Conservation (phyloP, 2,329 filamentous ascomycete species). For the Chaetomium sp. region DNA sequence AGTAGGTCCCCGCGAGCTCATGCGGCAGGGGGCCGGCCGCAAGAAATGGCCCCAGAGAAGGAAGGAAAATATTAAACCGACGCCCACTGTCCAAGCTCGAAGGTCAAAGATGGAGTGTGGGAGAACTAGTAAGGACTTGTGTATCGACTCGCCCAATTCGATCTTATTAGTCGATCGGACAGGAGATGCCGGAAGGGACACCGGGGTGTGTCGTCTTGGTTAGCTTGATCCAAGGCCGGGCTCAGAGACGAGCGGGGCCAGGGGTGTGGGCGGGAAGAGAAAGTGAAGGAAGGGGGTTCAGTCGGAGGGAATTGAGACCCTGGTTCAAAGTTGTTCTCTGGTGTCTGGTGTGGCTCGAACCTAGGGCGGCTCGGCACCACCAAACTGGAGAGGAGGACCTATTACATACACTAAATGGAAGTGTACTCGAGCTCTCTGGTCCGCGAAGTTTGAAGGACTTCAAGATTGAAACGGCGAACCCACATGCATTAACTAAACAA, state of each 20-base stretch:
- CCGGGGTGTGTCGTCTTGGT: conserved; percentile 17
- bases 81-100: conserved; percentile 7
- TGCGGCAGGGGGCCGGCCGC: too few species aligned
- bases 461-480: too few species aligned
- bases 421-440: too few species aligned
- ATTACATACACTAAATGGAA: too few species aligned
- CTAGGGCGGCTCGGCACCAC: too few species aligned
- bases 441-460: too few species aligned
- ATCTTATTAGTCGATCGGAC: conserved; percentile 24
- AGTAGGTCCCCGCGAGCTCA: too few species aligned
- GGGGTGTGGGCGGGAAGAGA: too few species aligned
- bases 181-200: conserved; percentile 14
- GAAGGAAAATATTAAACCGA: conserved; percentile 2
- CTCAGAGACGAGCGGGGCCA: conserved; percentile 10
- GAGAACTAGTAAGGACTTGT: conserved; percentile 6
- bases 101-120: conserved; percentile 4
- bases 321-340: conserved; percentile 4
- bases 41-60: too few species aligned
- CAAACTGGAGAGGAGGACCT: too few species aligned
- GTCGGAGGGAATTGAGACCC: conserved; percentile 14
- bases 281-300: conserved; percentile 11
- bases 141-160: conserved; percentile 13
- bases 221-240: conserved; percentile 16
- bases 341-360: too few species aligned
- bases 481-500: too few species aligned